These are phyloP conservation scores for Pythium biforme DNA, from an alignment of 352 stramenopile species.

Conservation along the genomic window DNA sequence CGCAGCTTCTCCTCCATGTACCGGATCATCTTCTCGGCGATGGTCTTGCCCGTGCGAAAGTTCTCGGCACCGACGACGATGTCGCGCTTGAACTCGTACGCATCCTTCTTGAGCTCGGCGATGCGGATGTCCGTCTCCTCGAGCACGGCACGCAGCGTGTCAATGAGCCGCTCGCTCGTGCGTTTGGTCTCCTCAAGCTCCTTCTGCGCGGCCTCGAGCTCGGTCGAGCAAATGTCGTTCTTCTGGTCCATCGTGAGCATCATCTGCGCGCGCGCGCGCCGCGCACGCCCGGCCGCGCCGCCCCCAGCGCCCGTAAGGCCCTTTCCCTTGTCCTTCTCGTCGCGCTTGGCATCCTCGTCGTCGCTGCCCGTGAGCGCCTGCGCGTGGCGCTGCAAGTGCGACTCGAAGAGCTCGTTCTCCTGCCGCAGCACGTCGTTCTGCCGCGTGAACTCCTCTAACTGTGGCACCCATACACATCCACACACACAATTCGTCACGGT, in stretches of 20 bases:
- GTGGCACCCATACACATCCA: too few species aligned
- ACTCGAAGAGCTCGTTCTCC: slow-evolving; percentile 91
- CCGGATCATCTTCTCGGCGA: slow-evolving; percentile 92
- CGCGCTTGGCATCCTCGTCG: slow-evolving; percentile 60
- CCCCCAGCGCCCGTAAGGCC: neutral
- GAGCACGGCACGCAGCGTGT: slow-evolving; percentile 90
- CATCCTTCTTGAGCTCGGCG: slow-evolving; percentile 94
- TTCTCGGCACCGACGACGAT: slow-evolving; percentile 94
- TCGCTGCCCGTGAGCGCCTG: slow-evolving; percentile 46
- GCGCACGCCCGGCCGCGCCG: slow-evolving; percentile 30
- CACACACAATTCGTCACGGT: neutral
- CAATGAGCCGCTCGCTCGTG: slow-evolving; percentile 91
- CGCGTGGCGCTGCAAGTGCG: slow-evolving; percentile 71
- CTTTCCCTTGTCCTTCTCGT: slow-evolving; percentile 51
- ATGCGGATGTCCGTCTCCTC: slow-evolving; percentile 95
- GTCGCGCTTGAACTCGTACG: slow-evolving; percentile 95
- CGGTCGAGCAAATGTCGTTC: slow-evolving; percentile 86
- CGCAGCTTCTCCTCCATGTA: slow-evolving; percentile 96
- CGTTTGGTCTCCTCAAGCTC: slow-evolving; percentile 89
- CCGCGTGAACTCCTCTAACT: slow-evolving; percentile 84
- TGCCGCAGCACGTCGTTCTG: slow-evolving; percentile 89
- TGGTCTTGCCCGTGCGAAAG: slow-evolving; percentile 91
- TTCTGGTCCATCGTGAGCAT: slow-evolving; percentile 92
- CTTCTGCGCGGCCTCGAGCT: slow-evolving; percentile 88
- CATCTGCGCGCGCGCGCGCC: slow-evolving; percentile 55